A percentile compares a stretch with the other conserved stretches of the same genome.
These are phyloP conservation scores for Astrothelium subdiscretum DNA, from an alignment of 495 filamentous ascomycete genomes.

Conservation along the genomic window DNA sequence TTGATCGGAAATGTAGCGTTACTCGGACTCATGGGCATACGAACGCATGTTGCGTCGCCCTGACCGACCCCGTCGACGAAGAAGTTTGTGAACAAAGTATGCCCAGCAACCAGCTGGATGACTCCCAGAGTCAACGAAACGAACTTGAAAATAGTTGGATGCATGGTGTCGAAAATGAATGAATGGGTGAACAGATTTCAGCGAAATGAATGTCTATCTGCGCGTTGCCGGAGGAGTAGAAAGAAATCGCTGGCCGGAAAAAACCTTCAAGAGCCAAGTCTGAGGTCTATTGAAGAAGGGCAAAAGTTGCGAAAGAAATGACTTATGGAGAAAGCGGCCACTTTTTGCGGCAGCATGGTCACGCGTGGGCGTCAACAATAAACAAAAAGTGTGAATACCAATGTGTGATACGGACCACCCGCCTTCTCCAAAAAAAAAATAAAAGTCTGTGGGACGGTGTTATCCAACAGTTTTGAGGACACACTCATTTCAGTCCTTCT, in stretches of 20 bases:
- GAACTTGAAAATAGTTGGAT: background rate
- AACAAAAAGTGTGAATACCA: no score
- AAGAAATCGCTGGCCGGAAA: background rate
- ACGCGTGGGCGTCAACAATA: no score
- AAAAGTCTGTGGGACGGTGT: no score
- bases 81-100: constrained; percentile 58
- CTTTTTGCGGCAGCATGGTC: no score
- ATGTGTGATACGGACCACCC: no score
- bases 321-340: no score
- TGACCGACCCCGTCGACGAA: constrained; percentile 44
- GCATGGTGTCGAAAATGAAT: background rate
- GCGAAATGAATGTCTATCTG: background rate
- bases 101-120: constrained; percentile 16
- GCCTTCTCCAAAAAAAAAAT: no score
- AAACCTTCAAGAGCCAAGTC: no score
- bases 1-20: constrained; percentile 43
- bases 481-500: no score
- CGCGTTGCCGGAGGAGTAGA: background rate
- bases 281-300: background rate
- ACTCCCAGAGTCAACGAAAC: background rate
- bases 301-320: no score
- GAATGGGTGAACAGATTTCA: background rate
- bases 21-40: constrained; percentile 43
- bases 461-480: no score
- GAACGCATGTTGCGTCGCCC: constrained; percentile 57